A percentile compares a stretch with the other conserved stretches of the same genome.
phyloP scores from a whole-genome alignment of 176 grass and related monocot species.

The Phyllostachys edulis region DNA sequence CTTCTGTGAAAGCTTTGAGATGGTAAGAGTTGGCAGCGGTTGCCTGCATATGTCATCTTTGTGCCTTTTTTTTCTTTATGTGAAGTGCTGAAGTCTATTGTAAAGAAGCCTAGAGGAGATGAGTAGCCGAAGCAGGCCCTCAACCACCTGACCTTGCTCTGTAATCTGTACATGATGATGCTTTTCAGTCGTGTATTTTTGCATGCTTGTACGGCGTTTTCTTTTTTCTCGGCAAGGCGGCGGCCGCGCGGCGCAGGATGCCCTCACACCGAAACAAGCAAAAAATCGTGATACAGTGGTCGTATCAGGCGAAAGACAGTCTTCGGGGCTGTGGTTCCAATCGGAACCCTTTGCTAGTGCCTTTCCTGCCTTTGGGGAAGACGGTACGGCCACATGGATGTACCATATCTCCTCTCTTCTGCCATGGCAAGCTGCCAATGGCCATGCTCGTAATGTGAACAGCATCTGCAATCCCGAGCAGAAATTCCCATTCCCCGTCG shows the following conservation, averaged over 20 bases:
- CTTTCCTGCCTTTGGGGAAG: neutral
- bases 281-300: neutral
- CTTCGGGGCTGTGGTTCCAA: neutral
- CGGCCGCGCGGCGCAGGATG: neutral
- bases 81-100: neutral
- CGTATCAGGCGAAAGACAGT: neutral
- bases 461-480: too few relatives aligned
- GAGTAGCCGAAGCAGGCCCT: neutral
- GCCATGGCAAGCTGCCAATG: too few relatives aligned
- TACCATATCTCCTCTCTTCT: too few relatives aligned
- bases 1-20: neutral
- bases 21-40: neutral
- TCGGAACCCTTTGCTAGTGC: neutral
- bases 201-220: neutral
- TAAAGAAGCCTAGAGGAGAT: neutral
- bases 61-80: neutral
- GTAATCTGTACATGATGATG: neutral
- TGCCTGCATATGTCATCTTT: neutral
- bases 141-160: neutral
- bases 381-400: neutral
- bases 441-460: too few relatives aligned
- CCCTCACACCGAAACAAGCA: neutral
- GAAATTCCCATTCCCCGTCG: too few relatives aligned
- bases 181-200: neutral
- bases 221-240: neutral